Percentiles rank a stretch among this genome's conserved stretches.
These are phyloP conservation scores for Chamaecrista fasciculata DNA, from an alignment of 306 rosid species.

Conservation along the genomic window DNA sequence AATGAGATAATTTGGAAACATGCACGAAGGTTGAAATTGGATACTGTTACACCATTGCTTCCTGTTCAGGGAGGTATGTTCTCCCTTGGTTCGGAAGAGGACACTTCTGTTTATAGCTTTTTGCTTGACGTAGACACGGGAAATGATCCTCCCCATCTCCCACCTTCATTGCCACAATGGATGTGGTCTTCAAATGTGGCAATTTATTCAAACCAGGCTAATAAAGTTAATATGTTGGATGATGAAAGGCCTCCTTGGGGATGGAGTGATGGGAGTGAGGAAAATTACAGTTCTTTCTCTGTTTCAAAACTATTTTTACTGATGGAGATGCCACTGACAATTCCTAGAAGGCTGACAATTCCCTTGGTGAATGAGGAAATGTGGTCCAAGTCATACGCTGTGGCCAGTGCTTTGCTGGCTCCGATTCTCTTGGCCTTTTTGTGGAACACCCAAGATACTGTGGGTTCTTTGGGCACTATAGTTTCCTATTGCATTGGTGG, in stretches of 20 bases:
- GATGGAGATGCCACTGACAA: conserved; percentile 68
- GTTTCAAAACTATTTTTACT: conserved; percentile 49
- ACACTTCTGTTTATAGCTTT: conserved; percentile 57
- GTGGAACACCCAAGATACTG: conserved; percentile 69
- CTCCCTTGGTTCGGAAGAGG: conserved; percentile 69
- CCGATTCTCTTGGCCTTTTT: conserved; percentile 77
- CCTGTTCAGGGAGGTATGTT: conserved; percentile 83
- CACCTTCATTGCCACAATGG: conserved; percentile 87
- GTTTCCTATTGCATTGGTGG: conserved; percentile 54
- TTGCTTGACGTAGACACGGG: conserved; percentile 62
- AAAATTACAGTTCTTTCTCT: conserved; percentile 31
- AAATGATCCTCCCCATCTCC: conserved; percentile 73
- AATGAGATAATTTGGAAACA: conserved; percentile 77
- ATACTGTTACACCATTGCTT: conserved; percentile 81
- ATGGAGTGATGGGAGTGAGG: conserved; percentile 67
- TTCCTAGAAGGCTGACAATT: conserved; percentile 88
- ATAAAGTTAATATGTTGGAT: conserved; percentile 33
- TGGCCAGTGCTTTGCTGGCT: conserved; percentile 55
- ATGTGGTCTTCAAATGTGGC: conserved; percentile 99
- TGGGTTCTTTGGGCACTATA: conserved; percentile 42
- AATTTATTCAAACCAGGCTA: conserved; percentile 75
- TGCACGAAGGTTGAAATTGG: conserved; percentile 57
- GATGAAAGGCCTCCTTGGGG: conserved; percentile 82
- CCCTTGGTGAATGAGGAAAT: conserved; percentile 79
- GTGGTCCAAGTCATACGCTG: conserved; percentile 67